Conservation (phyloP, 768 basidiomycete genomes). For the Auriculariales sp. region DNA sequence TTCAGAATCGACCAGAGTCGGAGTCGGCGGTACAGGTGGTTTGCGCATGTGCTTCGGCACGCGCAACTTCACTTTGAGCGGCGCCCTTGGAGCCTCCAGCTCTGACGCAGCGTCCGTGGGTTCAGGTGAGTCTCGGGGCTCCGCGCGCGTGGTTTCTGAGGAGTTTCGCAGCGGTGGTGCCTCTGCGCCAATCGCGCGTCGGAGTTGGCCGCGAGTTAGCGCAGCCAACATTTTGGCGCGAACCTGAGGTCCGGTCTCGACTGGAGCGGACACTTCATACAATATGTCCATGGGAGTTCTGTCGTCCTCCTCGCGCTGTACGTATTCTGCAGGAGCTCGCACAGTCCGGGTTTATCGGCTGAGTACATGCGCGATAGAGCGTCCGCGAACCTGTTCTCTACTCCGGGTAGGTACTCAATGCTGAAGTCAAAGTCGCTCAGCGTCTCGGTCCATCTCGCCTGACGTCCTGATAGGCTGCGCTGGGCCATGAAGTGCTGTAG, state of each 20-base stretch:
- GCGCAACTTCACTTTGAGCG: too few species aligned
- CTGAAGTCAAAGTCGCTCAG: slow-evolving; percentile 19
- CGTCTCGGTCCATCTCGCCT: slow-evolving; percentile 23
- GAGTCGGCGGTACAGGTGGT: too few species aligned
- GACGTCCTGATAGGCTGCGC: slow-evolving; percentile 17
- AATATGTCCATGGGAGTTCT: not conserved
- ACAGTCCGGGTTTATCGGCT: not conserved
- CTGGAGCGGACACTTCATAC: not conserved
- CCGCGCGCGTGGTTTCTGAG: too few species aligned
- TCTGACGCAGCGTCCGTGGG: too few species aligned
- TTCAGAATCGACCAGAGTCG: too few species aligned
- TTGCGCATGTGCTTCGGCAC: too few species aligned
- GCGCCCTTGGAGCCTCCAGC: too few species aligned
- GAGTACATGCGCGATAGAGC: slow-evolving; percentile 4
- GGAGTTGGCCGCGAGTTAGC: not conserved
- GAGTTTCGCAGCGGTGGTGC: too few species aligned
- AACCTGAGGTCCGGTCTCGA: not conserved
- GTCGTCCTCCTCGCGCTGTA: not conserved
- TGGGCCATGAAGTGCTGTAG: slow-evolving; percentile 19
- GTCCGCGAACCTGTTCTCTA: slow-evolving; percentile 20
- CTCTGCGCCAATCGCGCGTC: not conserved
- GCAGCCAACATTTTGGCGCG: not conserved
- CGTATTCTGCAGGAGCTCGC: not conserved
- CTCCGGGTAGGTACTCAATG: slow-evolving; percentile 17
- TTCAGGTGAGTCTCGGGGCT: too few species aligned